A percentile compares a stretch with the other conserved stretches of the same genome.
Conservation (phyloP, 2,329 filamentous ascomycete species). For the Colletotrichum destructivum region DNA sequence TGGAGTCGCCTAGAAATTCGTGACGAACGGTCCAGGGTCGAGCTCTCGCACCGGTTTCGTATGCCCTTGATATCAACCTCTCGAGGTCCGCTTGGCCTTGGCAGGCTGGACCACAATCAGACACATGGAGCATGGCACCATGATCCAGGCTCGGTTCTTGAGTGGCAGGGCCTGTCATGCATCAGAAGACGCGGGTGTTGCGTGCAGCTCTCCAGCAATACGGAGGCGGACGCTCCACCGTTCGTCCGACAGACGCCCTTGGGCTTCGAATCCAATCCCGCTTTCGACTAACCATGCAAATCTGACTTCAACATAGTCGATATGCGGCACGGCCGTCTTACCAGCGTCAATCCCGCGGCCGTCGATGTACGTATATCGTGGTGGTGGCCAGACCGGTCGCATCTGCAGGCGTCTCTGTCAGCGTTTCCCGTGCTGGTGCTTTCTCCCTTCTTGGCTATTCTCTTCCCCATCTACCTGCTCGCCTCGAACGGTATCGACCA, state of each 20-base stretch:
- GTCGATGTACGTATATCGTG: conserved; percentile 7
- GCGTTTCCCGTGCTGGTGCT: conserved; percentile 29
- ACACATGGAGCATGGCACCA: conserved; percentile 26
- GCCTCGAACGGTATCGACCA: conserved; percentile 34
- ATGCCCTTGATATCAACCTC: not conserved
- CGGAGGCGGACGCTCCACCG: conserved; percentile 18
- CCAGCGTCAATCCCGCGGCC: conserved; percentile 19
- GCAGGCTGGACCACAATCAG: conserved; percentile 34
- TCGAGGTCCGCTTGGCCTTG: not conserved
- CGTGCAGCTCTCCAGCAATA: conserved; percentile 12
- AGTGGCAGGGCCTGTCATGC: conserved; percentile 11
- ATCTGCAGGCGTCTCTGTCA: conserved; percentile 29
- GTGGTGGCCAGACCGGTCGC: conserved; percentile 6
- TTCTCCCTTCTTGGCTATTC: conserved; percentile 4
- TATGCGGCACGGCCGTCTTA: conserved; percentile 26
- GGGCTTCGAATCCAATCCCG: conserved; percentile 1
- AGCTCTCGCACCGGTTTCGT: conserved; percentile 1
- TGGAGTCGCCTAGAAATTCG: not conserved
- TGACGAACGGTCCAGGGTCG: not conserved
- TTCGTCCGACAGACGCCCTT: conserved; percentile 11
- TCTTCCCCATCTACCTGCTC: conserved; percentile 12
- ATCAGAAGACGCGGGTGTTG: conserved; percentile 9
- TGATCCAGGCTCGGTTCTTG: conserved; percentile 25
- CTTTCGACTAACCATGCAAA: not conserved
- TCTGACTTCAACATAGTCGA: conserved; percentile 1